Conservation (phyloP, 139 green algal species). For the Chlamydomonas sphaeroides region DNA sequence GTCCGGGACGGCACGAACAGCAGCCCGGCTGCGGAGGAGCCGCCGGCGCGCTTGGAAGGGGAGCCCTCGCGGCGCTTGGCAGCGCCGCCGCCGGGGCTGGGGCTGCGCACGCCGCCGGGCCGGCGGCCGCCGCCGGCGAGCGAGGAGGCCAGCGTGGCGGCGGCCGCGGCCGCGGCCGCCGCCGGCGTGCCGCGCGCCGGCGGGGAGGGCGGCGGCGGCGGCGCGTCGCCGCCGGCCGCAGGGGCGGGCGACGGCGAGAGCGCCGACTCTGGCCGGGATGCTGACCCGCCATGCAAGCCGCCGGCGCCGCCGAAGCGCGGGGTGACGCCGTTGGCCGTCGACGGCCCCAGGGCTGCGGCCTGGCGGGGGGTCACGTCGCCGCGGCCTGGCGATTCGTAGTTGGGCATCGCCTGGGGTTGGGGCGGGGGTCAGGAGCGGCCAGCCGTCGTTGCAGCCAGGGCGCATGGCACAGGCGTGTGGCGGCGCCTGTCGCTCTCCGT, state of each 20-base stretch:
- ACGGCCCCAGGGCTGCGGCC: background rate
- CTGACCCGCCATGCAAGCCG: background rate
- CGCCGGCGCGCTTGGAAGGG: too few species aligned
- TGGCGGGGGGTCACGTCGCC: background rate
- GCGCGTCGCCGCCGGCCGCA: too few species aligned
- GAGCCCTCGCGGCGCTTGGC: too few species aligned
- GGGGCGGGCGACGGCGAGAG: background rate
- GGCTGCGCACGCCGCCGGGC: background rate
- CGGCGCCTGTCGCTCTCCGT: too few species aligned
- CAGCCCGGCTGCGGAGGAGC: too few species aligned
- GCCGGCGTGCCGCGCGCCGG: background rate
- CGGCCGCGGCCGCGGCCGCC: too few species aligned
- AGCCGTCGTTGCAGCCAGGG: too few species aligned
- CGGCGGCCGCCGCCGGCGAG: too few species aligned
- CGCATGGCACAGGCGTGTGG: too few species aligned
- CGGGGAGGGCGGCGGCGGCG: too few species aligned
- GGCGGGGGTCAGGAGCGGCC: too few species aligned
- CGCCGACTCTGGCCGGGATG: background rate
- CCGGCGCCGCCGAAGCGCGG: background rate
- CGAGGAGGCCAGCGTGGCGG: background rate
- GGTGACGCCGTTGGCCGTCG: background rate
- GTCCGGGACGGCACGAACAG: slow-evolving; percentile 13
- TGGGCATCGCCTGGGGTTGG: slow-evolving; percentile 23
- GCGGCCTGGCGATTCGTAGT: slow-evolving; percentile 15
- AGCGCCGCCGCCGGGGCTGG: background rate